A percentile compares a stretch with the other conserved stretches of the same genome.
phyloP scores from a whole-genome alignment of 129 eudicot genomes.

The Flaveria robusta region DNA sequence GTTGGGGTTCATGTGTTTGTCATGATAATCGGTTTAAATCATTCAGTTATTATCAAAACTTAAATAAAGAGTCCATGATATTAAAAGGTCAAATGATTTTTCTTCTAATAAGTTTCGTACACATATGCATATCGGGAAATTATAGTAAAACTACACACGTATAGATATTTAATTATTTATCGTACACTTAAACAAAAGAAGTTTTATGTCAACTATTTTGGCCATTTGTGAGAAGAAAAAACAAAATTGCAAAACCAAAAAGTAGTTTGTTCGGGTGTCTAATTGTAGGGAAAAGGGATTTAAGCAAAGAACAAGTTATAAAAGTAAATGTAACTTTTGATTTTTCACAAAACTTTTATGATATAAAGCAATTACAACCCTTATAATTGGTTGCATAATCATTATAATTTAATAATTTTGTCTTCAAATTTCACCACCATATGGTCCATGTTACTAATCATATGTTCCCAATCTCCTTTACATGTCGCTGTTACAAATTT shows the following conservation, averaged over 20 bases:
- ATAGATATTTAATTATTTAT: background rate
- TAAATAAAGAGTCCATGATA: no score
- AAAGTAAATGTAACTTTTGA: constrained; percentile 49
- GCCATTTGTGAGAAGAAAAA: constrained; percentile 28
- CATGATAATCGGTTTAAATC: no score
- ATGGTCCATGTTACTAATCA: constrained; percentile 40
- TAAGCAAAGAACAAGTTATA: constrained; percentile 31
- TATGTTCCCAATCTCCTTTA: constrained; percentile 36
- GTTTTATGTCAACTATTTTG: constrained; percentile 29
- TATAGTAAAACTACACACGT: no score
- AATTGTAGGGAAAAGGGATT: constrained; percentile 35
- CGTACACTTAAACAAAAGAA: background rate
- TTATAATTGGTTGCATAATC: constrained; percentile 48
- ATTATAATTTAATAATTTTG: constrained; percentile 40
- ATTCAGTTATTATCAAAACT: no score
- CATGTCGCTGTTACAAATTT: constrained; percentile 25
- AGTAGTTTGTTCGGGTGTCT: constrained; percentile 38
- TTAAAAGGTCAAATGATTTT: no score
- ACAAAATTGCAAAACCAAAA: constrained; percentile 36
- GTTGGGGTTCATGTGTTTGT: no score
- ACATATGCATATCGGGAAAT: no score
- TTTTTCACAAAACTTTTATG: constrained; percentile 37
- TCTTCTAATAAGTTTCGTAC: no score
- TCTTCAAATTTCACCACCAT: constrained; percentile 41
- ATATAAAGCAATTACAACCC: constrained; percentile 41